A percentile compares a stretch with the other conserved stretches of the same genome.
Evolutionary conservation across 306 rosid genomes (phyloP).

Genomic region (Arachis stenosperma): DNA sequence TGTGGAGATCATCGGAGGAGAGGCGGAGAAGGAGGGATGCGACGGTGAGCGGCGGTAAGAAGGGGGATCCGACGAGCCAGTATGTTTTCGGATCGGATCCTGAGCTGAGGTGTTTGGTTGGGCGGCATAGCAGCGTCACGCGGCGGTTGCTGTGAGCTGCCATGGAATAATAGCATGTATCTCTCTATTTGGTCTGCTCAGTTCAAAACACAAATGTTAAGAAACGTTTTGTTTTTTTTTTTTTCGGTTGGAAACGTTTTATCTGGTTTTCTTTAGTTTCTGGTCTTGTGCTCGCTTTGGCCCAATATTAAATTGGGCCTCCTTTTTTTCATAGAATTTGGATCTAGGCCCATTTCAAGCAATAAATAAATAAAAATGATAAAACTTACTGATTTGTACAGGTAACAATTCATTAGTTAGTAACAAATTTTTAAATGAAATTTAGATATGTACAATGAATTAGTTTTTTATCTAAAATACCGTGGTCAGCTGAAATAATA

Average conservation of each 20-base stretch:
- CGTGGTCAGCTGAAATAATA: no score
- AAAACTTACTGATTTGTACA: no score
- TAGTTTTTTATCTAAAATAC: no score
- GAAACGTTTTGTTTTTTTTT: no score
- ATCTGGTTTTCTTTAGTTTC: not conserved
- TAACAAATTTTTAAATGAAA: no score
- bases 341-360: no score
- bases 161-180: constrained; percentile 8
- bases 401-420: no score
- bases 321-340: not conserved
- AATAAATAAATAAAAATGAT: no score
- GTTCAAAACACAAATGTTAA: not conserved
- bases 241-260: no score
- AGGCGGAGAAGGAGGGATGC: constrained; percentile 61
- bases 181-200: not conserved
- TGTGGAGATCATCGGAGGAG: constrained; percentile 55
- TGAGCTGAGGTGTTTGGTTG: constrained; percentile 45
- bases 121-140: constrained; percentile 59
- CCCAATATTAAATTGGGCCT: no score
- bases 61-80: constrained; percentile 91
- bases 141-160: constrained; percentile 34
- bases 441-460: no score
- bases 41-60: constrained; percentile 73
- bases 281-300: no score
- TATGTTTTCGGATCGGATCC: constrained; percentile 58